phyloP scores from a whole-genome alignment of 768 basidiomycete genomes.

The Pholiota microspora region DNA sequence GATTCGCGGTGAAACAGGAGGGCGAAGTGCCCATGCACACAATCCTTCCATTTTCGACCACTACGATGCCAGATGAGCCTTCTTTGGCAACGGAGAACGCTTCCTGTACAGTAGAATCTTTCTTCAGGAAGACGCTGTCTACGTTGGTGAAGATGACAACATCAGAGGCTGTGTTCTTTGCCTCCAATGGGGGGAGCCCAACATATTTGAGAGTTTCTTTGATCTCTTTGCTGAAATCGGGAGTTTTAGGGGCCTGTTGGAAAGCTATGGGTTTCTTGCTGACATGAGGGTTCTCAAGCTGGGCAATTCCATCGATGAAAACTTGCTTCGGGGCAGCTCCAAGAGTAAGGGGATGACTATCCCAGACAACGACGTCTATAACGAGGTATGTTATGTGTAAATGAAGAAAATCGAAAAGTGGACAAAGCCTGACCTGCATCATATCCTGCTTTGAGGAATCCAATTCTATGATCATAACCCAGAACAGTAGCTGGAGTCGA shows the following conservation, averaged over 20 bases:
- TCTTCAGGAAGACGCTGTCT: slow-evolving; percentile 42
- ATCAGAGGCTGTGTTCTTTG: slow-evolving; percentile 34
- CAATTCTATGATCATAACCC: slow-evolving; percentile 76
- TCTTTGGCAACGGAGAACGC: slow-evolving; percentile 23
- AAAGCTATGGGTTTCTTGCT: slow-evolving; percentile 49
- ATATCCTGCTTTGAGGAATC: slow-evolving; percentile 63
- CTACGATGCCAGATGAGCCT: slow-evolving; percentile 35
- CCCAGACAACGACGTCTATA: slow-evolving; percentile 69
- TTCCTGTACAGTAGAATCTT: slow-evolving; percentile 28
- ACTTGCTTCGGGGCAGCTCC: slow-evolving; percentile 81
- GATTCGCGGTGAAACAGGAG: slow-evolving; percentile 22
- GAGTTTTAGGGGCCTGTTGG: slow-evolving; percentile 53
- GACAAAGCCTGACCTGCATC: slow-evolving; percentile 59
- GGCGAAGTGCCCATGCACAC: slow-evolving; percentile 43
- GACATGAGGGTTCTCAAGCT: slow-evolving; percentile 47
- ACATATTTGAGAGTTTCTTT: slow-evolving; percentile 53
- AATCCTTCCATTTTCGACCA: slow-evolving; percentile 53
- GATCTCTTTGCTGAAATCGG: slow-evolving; percentile 60
- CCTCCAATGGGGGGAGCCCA: slow-evolving; percentile 62
- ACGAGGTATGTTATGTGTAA: not conserved
- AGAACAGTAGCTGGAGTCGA: slow-evolving; percentile 67
- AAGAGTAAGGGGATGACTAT: slow-evolving; percentile 72
- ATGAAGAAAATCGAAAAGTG: no score
- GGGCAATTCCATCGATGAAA: slow-evolving; percentile 82
- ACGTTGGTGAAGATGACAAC: slow-evolving; percentile 67